Conservation (phyloP, 2,329 filamentous ascomycete genomes). For the Penicillium brevicompactum region DNA sequence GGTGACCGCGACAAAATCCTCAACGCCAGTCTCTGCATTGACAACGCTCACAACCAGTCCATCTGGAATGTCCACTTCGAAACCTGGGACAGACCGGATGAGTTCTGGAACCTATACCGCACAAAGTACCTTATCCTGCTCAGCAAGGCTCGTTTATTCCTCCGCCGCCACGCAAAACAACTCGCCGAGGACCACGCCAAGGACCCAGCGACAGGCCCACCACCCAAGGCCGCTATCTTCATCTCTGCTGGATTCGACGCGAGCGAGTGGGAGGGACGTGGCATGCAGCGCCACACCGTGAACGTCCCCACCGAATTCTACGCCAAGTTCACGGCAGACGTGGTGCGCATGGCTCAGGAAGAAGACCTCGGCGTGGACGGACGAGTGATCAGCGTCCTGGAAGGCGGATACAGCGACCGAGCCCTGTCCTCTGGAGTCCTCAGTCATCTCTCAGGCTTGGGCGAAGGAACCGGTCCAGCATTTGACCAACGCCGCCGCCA, state of each 20-base stretch:
- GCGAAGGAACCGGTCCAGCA: conserved; percentile 48
- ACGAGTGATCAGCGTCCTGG: conserved; percentile 86
- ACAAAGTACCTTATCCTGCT: conserved; percentile 74
- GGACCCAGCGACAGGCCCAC: conserved; percentile 57
- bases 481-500: conserved; percentile 1
- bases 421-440: conserved; percentile 85
- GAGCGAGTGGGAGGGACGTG: conserved; percentile 86
- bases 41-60: conserved; percentile 90
- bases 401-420: conserved; percentile 94
- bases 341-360: conserved; percentile 79
- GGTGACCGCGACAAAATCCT: conserved; percentile 93
- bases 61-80: conserved; percentile 97
- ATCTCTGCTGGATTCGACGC: conserved; percentile 96
- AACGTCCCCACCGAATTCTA: conserved; percentile 98
- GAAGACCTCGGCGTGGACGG: conserved; percentile 77
- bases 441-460: conserved; percentile 83
- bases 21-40: conserved; percentile 90
- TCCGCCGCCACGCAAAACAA: conserved; percentile 71
- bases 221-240: conserved; percentile 85
- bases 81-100: conserved; percentile 68
- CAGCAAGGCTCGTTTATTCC: conserved; percentile 76
- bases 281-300: conserved; percentile 94
- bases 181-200: conserved; percentile 56
- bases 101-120: conserved; percentile 90
- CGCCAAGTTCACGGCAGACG: conserved; percentile 82